A percentile compares a stretch with the other conserved stretches of the same genome.
Conservation (phyloP, 805 yeast genomes). For the Lipomyces anomalus region DNA sequence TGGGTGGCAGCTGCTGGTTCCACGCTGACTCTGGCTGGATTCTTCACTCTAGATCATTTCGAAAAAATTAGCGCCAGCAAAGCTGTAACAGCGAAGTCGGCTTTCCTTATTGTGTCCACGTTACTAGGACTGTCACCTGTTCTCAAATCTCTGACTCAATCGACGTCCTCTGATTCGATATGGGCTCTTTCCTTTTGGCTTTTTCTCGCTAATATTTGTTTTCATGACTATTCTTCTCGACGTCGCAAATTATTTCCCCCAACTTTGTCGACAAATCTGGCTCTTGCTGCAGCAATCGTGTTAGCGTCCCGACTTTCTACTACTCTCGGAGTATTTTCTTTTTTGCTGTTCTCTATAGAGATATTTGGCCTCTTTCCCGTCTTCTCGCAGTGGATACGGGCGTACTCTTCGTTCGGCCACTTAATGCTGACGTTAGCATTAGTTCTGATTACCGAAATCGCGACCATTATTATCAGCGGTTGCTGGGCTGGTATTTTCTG, state of each 20-base stretch:
- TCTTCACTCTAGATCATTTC: not conserved
- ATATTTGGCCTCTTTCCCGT: conserved; percentile 67
- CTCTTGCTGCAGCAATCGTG: conserved; percentile 81
- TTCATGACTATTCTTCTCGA: conserved; percentile 62
- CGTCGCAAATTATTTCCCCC: conserved; percentile 29
- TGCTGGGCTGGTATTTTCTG: conserved; percentile 43
- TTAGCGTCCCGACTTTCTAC: conserved; percentile 79
- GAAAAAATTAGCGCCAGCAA: conserved; percentile 1
- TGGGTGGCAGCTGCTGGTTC: conserved; percentile 30
- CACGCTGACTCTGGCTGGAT: conserved; percentile 30
- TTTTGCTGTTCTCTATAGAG: conserved; percentile 67
- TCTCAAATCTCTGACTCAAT: conserved; percentile 75
- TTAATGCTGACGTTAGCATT: conserved; percentile 14
- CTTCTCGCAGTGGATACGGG: conserved; percentile 56
- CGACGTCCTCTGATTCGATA: conserved; percentile 88
- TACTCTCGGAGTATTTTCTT: conserved; percentile 74
- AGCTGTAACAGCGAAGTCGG: conserved; percentile 44
- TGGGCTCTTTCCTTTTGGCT: conserved; percentile 89
- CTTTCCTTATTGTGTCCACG: conserved; percentile 61
- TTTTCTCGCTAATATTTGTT: conserved; percentile 57
- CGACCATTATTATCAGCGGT: conserved; percentile 40
- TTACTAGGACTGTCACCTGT: conserved; percentile 82
- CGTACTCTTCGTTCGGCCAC: conserved; percentile 26
- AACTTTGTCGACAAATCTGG: conserved; percentile 71
- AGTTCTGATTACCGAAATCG: conserved; percentile 30